Base-by-base conservation (phyloP, 2,329 filamentous ascomycete genomes). In the Alternaria brassicae region DNA sequence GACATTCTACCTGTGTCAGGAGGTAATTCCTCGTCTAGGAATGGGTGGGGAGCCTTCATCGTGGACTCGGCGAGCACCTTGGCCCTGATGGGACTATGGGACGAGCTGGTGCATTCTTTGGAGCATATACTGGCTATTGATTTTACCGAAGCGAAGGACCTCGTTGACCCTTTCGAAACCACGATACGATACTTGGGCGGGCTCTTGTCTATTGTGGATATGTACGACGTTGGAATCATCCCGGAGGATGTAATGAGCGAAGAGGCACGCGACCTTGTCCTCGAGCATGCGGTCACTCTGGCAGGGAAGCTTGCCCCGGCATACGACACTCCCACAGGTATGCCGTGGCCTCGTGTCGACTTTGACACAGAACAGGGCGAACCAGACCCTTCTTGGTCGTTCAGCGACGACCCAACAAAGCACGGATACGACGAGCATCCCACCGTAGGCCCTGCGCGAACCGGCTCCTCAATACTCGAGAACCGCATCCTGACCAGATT, bases 331-430 rank as follows among this genome's bases (percentile, higher is more conserved):
- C 77, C 77, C 3, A 78, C 78, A 3, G 78, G 79, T 19, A 73
- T 81, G 76, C 74, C 79, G 15, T 82, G 78, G 78, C 80, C 80
- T 8, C 78, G 78, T n/a, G 74, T 82, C 15, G 71, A 82, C 57
- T 80, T 81, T 65, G 71, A 59, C n/a, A 72, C 66, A 2, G 61
- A 69, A n/a, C 60, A 70, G 50, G 78, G 77, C 17, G 68, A 71
- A 15, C 63, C 72, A 19, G 70, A 74, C 41, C 72, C 75, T 15
- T 69, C 73, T 2, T 69, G 65, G 9, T 61, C 73, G 7, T 72
- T 72, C 40, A 39, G 63, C 3, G 59, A 72, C 27, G 55, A 77
- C 28, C 72, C 76, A 12, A 63, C 69, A 7, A 74, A 76, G 58
- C 63, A 62, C 23, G 70, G 67, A 15, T 77, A 75, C 60, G 66